Evolutionary conservation across 1,284 basidiomycete species (phyloP).

Genomic region (Trametes sp.): DNA sequence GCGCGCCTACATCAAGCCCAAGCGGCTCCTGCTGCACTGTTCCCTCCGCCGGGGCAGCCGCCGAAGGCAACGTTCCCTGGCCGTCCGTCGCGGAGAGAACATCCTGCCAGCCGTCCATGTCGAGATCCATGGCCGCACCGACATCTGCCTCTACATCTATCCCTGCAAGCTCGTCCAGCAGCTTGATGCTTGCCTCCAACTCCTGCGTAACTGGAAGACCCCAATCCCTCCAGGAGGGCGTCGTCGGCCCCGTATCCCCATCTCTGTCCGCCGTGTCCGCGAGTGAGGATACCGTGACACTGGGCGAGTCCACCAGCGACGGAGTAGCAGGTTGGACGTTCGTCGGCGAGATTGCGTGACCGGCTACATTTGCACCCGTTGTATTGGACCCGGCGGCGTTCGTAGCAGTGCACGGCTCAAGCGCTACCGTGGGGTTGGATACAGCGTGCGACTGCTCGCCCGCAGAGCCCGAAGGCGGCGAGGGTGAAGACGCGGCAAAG

Average conservation of each 20-base stretch:
- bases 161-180: conserved; percentile 33
- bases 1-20: too few relatives aligned
- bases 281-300: conserved; percentile 46
- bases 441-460: not conserved
- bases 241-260: conserved; percentile 30
- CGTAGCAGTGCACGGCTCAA: not conserved
- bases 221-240: conserved; percentile 28
- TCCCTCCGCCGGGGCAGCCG: not conserved
- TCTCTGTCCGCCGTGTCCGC: conserved; percentile 41
- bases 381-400: not conserved
- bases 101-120: conserved; percentile 15
- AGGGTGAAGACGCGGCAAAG: not conserved
- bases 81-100: not conserved
- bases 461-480: not conserved
- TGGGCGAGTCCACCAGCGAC: conserved; percentile 44
- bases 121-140: conserved; percentile 18
- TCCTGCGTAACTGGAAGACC: conserved; percentile 18
- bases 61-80: not conserved
- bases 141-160: conserved; percentile 34
- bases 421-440: not conserved
- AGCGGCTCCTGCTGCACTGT: not conserved
- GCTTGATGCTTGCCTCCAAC: conserved; percentile 16
- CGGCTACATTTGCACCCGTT: not conserved
- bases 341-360: not conserved
- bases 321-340: conserved; percentile 31